Evolutionary conservation across 306 rosid genomes (phyloP).

Genomic region (Cicer judaicum): DNA sequence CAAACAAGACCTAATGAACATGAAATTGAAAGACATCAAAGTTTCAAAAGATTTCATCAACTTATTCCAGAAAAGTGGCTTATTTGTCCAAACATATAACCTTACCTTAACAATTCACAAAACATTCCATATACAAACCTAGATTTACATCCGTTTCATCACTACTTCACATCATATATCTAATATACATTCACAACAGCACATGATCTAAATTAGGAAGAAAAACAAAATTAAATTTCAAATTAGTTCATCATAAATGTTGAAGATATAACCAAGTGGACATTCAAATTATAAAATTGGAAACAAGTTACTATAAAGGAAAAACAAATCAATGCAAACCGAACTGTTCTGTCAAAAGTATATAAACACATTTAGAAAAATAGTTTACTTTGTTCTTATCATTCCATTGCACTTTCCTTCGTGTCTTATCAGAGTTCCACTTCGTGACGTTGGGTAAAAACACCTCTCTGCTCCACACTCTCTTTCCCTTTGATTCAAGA

Average conservation of each 20-base stretch:
- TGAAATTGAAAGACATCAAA: background rate
- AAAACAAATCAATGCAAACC: conserved; percentile 32
- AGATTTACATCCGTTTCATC: conserved; percentile 28
- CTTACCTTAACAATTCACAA: conserved; percentile 3
- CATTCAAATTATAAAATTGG: conserved; percentile 24
- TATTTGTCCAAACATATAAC: conserved; percentile 24
- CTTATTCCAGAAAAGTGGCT: conserved; percentile 20
- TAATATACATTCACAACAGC: conserved; percentile 8
- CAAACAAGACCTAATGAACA: conserved; percentile 11
- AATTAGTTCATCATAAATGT: background rate
- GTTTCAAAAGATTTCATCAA: background rate
- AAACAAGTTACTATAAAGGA: conserved; percentile 2
- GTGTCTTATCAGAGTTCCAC: conserved; percentile 58
- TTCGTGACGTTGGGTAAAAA: no score
- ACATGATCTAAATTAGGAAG: conserved; percentile 25
- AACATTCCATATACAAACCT: background rate
- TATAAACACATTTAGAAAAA: background rate
- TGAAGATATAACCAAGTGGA: conserved; percentile 21
- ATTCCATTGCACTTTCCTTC: conserved; percentile 93
- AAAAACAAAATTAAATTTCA: background rate
- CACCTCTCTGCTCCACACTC: no score
- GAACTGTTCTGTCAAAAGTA: conserved; percentile 18
- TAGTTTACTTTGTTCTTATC: conserved; percentile 83
- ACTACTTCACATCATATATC: background rate
- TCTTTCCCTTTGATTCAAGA: no score